Percentiles rank a stretch among this genome's conserved stretches.
These are phyloP conservation scores for Venturia nashicola DNA, from an alignment of 2,329 filamentous ascomycete genomes.

Conservation along the genomic window DNA sequence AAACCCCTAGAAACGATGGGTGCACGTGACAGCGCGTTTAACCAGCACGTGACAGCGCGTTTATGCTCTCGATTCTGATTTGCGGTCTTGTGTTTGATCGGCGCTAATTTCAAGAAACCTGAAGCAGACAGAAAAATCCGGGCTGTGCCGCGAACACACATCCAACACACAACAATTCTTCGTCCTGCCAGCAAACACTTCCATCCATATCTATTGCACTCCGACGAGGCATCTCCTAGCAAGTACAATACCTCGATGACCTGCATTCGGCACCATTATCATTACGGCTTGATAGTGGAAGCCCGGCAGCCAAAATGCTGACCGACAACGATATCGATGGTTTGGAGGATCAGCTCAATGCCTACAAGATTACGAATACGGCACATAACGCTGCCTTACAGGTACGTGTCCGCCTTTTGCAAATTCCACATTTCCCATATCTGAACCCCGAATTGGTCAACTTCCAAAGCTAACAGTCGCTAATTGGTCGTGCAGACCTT, in stretches of 20 bases:
- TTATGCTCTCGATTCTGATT: not conserved
- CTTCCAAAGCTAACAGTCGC: no score
- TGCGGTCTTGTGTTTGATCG: no score
- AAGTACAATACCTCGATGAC: not conserved
- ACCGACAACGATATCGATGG: slow-evolving; percentile 3
- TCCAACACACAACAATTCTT: not conserved
- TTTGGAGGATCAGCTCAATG: not conserved
- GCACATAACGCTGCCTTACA: not conserved
- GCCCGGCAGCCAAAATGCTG: not conserved
- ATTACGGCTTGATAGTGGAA: not conserved
- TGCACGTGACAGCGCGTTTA: not conserved
- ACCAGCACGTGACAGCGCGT: not conserved
- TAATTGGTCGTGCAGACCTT: slow-evolving; percentile 13
- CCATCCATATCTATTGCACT: not conserved
- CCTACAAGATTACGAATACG: not conserved
- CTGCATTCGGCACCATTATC: not conserved
- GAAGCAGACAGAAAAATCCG: not conserved
- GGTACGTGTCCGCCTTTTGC: not conserved
- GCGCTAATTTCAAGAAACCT: not conserved
- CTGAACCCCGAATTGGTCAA: no score
- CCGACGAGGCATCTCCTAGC: no score
- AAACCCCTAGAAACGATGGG: no score
- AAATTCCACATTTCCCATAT: no score
- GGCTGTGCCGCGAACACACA: not conserved
- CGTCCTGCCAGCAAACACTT: not conserved